Percentiles rank a stretch among this genome's conserved stretches.
Evolutionary conservation across 1,284 basidiomycete species (phyloP).

Genomic region (Neolentinus lepideus): DNA sequence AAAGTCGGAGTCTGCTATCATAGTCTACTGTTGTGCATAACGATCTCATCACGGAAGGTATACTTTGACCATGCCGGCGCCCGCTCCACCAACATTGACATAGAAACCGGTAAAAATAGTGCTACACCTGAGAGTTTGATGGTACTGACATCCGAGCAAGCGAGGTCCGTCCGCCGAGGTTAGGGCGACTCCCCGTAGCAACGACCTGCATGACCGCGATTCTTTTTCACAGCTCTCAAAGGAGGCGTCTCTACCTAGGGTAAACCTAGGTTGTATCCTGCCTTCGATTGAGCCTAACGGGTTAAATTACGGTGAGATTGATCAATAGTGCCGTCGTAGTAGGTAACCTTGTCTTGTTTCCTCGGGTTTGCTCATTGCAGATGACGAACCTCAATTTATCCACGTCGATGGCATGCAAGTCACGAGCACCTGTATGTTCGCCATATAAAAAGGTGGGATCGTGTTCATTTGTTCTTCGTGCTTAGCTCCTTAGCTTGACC

Average conservation of each 20-base stretch:
- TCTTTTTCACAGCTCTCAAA: not conserved
- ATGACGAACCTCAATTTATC: too few relatives aligned
- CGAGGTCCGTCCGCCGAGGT: not conserved
- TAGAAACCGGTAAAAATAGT: not conserved
- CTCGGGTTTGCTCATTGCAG: too few relatives aligned
- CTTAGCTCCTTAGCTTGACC: not conserved
- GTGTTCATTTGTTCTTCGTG: not conserved
- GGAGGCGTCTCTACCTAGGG: not conserved
- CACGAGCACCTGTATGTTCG: too few relatives aligned
- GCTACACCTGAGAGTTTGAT: not conserved
- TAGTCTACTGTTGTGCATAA: not conserved
- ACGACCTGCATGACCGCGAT: not conserved
- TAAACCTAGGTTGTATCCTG: too few relatives aligned
- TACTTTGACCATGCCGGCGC: not conserved
- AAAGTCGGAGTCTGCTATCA: not conserved
- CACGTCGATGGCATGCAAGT: too few relatives aligned
- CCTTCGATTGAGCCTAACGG: too few relatives aligned
- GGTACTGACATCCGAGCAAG: not conserved
- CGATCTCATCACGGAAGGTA: not conserved
- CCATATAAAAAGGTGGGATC: not conserved
- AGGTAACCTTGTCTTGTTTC: too few relatives aligned
- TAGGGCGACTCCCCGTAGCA: not conserved
- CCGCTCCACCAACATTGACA: not conserved
- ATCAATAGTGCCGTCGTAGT: too few relatives aligned
- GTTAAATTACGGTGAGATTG: too few relatives aligned